Evolutionary conservation across 2,329 filamentous ascomycete species (phyloP).

Genomic region (Colletotrichum trifolii): DNA sequence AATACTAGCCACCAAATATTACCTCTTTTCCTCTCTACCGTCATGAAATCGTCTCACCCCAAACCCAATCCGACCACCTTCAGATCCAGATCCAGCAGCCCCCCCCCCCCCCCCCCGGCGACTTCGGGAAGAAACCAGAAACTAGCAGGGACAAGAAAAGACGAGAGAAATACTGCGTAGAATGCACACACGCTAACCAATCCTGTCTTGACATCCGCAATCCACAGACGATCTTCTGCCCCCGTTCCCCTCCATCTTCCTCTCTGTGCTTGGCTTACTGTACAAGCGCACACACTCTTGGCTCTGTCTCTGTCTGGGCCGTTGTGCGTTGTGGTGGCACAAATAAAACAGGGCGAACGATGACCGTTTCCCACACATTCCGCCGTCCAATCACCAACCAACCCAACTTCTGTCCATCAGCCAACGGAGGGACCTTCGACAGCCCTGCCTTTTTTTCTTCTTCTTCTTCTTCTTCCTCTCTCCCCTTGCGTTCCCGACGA

Average conservation of each 20-base stretch:
- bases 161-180: too few species aligned
- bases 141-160: too few species aligned
- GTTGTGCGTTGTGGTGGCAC: neutral
- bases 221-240: too few species aligned
- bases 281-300: too few species aligned
- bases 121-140: too few species aligned
- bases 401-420: neutral
- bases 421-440: slow-evolving; percentile 13
- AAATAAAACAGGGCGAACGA: slow-evolving; percentile 35
- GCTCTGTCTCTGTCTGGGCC: neutral
- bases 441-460: slow-evolving; percentile 32
- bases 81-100: too few species aligned
- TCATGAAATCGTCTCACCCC: neutral
- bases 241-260: too few species aligned
- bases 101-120: too few species aligned
- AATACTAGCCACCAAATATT: neutral
- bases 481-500: neutral
- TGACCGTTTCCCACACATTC: slow-evolving; percentile 21
- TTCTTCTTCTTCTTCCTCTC: neutral
- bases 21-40: neutral
- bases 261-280: too few species aligned
- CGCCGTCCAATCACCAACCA: slow-evolving; percentile 22
- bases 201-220: too few species aligned
- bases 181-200: too few species aligned
- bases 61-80: neutral